A percentile compares a stretch with the other conserved stretches of the same genome.
Conservation (phyloP, 371 early-diverging fungal species). For the Parasitella parasitica region DNA sequence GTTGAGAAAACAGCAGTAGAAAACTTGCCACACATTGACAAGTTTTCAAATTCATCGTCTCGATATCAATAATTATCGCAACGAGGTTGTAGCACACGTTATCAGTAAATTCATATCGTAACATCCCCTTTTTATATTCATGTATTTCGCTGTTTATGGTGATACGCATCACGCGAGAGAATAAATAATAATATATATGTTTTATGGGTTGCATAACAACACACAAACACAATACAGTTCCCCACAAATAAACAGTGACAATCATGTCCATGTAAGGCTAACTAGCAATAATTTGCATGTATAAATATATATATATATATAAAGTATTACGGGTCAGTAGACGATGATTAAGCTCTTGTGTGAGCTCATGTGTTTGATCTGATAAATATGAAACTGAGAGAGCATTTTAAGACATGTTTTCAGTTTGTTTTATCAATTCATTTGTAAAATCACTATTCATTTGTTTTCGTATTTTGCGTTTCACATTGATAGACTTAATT, state of each 20-base stretch:
- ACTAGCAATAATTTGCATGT: too few species aligned
- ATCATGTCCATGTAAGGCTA: background rate
- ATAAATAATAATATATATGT: background rate
- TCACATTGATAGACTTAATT: background rate
- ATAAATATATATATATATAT: too few species aligned
- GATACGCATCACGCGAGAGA: background rate
- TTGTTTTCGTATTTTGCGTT: background rate
- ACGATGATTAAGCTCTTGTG: background rate
- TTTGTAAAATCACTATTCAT: background rate
- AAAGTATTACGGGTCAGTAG: background rate
- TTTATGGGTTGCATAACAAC: background rate
- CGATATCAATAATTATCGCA: background rate
- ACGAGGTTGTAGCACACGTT: background rate
- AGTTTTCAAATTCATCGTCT: too few species aligned
- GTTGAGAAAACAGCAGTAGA: too few species aligned
- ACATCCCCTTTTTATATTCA: background rate
- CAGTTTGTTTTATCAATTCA: background rate
- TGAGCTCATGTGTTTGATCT: background rate
- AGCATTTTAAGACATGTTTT: background rate
- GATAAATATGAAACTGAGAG: background rate
- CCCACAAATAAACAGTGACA: background rate
- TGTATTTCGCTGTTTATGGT: background rate
- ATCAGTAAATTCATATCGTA: background rate
- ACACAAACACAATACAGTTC: background rate
- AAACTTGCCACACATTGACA: too few species aligned